These are phyloP conservation scores for Toxoplasma gondii DNA, from an alignment of 169 alveolate genomes.

Conservation along the genomic window DNA sequence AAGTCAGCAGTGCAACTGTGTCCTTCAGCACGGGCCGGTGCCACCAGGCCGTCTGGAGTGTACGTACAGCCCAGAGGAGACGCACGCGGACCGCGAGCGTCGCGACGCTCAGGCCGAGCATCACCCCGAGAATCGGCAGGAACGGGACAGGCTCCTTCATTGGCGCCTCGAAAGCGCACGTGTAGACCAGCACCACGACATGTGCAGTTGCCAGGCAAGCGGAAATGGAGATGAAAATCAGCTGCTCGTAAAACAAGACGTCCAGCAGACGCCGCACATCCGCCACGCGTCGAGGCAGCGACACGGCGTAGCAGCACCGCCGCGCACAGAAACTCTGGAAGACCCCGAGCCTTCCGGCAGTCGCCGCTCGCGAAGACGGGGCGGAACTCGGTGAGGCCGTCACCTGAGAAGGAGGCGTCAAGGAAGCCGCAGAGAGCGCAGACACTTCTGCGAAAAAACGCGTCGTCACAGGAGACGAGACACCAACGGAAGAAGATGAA, in stretches of 20 bases:
- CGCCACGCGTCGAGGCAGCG: background rate
- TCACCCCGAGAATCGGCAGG: background rate
- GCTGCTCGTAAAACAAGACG: slow-evolving; percentile 32
- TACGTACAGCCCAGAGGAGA: background rate
- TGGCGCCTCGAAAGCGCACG: background rate
- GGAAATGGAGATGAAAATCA: background rate
- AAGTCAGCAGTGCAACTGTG: background rate
- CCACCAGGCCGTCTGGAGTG: slow-evolving; percentile 40
- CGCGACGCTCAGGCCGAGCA: background rate
- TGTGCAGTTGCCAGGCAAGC: background rate
- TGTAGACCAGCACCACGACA: background rate
- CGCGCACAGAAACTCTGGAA: background rate
- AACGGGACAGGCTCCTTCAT: background rate
- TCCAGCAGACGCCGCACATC: slow-evolving; percentile 34
- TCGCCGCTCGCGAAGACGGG: too few species aligned
- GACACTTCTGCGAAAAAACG: background rate
- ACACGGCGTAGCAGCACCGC: background rate
- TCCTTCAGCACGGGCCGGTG: slow-evolving; percentile 25
- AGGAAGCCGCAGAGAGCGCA: too few species aligned
- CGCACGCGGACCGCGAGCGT: background rate
- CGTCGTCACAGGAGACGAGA: background rate
- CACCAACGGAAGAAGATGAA: background rate
- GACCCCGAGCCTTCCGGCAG: too few species aligned
- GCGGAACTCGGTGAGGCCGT: too few species aligned
- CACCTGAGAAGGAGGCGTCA: too few species aligned